Conservation (phyloP, 352 stramenopile species). For the Nothophytophthora sp. region DNA sequence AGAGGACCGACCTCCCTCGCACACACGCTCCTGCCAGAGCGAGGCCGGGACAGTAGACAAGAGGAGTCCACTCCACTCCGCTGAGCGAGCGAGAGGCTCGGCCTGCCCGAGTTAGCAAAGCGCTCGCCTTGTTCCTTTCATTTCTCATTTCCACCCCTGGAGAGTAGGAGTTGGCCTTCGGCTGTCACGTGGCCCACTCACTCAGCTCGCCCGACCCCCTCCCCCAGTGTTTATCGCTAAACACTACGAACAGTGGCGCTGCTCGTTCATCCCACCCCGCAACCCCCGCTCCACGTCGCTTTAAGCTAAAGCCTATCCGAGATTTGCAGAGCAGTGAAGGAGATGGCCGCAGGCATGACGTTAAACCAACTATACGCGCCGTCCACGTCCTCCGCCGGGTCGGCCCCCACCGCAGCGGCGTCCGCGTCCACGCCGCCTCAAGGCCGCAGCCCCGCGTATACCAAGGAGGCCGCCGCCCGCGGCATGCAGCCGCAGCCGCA, state of each 20-base stretch:
- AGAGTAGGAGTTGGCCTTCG: slow-evolving; percentile 25
- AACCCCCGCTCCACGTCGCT: too few species aligned
- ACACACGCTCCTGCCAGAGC: too few species aligned
- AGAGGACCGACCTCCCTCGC: too few species aligned
- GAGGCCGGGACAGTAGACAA: background rate
- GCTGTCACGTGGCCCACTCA: slow-evolving; percentile 1
- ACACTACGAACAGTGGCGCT: too few species aligned
- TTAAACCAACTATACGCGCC: slow-evolving; percentile 74
- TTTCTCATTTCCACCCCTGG: slow-evolving; percentile 36
- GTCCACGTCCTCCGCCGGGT: slow-evolving; percentile 21
- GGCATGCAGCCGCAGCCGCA: slow-evolving; percentile 2
- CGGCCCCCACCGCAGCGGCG: too few species aligned
- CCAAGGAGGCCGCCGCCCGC: slow-evolving; percentile 8
- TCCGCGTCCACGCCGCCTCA: slow-evolving; percentile 19
- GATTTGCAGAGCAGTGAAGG: too few species aligned
- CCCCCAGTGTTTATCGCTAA: too few species aligned
- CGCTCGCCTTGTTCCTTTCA: too few species aligned
- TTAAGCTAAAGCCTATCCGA: too few species aligned
- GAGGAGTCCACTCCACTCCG: too few species aligned
- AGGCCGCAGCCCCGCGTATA: slow-evolving; percentile 31
- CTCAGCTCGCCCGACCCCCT: background rate
- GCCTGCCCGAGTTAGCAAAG: too few species aligned
- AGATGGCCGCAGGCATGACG: slow-evolving; percentile 74
- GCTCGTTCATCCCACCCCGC: background rate
- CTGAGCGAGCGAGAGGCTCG: too few species aligned